These are phyloP conservation scores for Fraxinus latifolia DNA, from an alignment of 305 asterid genomes.

Conservation along the genomic window DNA sequence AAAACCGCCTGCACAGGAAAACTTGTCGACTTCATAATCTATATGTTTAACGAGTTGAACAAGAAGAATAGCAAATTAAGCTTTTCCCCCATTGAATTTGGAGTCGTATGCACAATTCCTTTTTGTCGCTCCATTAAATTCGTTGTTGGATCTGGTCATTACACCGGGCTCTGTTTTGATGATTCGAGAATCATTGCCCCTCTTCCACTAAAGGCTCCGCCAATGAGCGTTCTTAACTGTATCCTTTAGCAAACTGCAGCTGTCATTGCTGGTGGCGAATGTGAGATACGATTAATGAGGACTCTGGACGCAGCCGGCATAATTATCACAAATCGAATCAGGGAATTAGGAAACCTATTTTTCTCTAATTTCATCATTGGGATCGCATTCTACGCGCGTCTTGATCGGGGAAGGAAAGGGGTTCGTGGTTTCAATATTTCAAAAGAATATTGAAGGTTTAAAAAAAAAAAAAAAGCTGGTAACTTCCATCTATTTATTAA, in stretches of 20 bases:
- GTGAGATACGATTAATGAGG: conserved; percentile 35
- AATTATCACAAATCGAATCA: neutral
- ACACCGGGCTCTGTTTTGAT: conserved; percentile 51
- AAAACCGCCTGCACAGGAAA: too few species aligned
- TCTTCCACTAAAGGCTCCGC: conserved; percentile 25
- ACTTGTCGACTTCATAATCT: too few species aligned
- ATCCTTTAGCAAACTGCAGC: conserved; percentile 2
- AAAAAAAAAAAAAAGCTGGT: too few species aligned
- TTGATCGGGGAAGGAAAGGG: neutral
- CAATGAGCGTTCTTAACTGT: conserved; percentile 34
- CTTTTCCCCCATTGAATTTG: conserved; percentile 66
- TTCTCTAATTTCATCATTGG: neutral
- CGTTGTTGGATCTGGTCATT: conserved; percentile 41
- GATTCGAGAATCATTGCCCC: conserved; percentile 27
- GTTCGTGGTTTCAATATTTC: neutral
- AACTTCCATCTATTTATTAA: too few species aligned
- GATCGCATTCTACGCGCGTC: neutral
- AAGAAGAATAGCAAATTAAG: too few species aligned
- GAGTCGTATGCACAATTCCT: too few species aligned
- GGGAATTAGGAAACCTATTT: neutral
- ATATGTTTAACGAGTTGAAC: too few species aligned
- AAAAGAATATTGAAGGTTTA: too few species aligned
- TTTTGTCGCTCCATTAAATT: too few species aligned
- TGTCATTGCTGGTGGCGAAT: conserved; percentile 6
- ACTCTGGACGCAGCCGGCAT: conserved; percentile 41